Percentiles rank a stretch among this genome's conserved stretches.
These are phyloP conservation scores for Neurospora intermedia DNA, from an alignment of 495 filamentous ascomycete genomes.

Conservation along the genomic window DNA sequence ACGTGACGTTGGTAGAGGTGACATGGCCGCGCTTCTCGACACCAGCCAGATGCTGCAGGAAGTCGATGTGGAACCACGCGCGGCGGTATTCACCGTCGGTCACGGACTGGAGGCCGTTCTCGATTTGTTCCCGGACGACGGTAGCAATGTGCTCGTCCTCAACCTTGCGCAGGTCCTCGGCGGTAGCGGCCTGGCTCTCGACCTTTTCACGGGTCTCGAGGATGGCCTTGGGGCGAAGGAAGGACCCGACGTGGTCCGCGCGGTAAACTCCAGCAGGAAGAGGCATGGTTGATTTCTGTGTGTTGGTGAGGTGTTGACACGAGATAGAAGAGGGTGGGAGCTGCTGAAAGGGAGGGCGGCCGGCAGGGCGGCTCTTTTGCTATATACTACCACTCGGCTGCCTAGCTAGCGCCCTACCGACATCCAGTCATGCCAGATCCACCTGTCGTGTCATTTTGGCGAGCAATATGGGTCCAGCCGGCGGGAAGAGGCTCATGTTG, in stretches of 20 bases:
- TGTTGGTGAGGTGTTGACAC: not conserved
- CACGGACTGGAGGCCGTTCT: constrained; percentile 50
- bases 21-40: constrained; percentile 33
- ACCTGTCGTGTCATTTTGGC: not conserved
- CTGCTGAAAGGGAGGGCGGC: not conserved
- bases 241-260: constrained; percentile 40
- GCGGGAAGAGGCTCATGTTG: not conserved
- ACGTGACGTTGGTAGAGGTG: constrained; percentile 31
- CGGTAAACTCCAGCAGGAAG: constrained; percentile 38
- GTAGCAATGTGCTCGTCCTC: constrained; percentile 59
- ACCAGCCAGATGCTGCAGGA: constrained; percentile 32
- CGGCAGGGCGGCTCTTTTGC: not conserved
- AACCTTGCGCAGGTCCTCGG: constrained; percentile 32
- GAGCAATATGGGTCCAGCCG: not conserved
- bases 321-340: not conserved
- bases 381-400: not conserved
- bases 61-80: constrained; percentile 39
- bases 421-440: not conserved
- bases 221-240: constrained; percentile 30
- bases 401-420: not conserved
- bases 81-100: constrained; percentile 66
- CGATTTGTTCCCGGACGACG: constrained; percentile 48
- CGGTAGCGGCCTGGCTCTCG: constrained; percentile 34
- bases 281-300: constrained; percentile 21
- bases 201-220: constrained; percentile 33